phyloP scores from a whole-genome alignment of 257 asterid species.

The Nicotiana tabacum region DNA sequence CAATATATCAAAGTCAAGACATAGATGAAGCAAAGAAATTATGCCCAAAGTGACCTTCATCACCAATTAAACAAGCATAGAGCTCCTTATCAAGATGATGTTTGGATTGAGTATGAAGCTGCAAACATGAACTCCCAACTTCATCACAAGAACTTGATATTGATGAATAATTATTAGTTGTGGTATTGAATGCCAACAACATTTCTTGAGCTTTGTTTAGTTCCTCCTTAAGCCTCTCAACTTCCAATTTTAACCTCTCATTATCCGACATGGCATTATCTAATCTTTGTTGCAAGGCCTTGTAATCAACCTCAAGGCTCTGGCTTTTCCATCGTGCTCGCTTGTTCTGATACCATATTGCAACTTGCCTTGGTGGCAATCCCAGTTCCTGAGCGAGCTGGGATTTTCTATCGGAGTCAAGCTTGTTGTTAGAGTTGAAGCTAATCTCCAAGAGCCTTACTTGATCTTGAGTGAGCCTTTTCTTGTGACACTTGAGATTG shows the following conservation, averaged over 20 bases:
- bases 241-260: constrained; percentile 36
- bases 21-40: constrained; percentile 25
- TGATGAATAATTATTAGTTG: constrained; percentile 25
- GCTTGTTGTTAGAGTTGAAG: constrained; percentile 44
- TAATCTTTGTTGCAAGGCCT: constrained; percentile 32
- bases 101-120: constrained; percentile 17
- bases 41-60: constrained; percentile 31
- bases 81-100: constrained; percentile 38
- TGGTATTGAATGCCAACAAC: constrained; percentile 19
- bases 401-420: constrained; percentile 45
- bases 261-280: constrained; percentile 36
- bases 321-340: constrained; percentile 65
- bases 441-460: constrained; percentile 41
- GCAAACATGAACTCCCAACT: constrained; percentile 33
- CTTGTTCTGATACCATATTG: constrained; percentile 72
- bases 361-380: constrained; percentile 52
- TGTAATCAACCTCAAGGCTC: constrained; percentile 49
- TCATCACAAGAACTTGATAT: constrained; percentile 45
- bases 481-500: constrained; percentile 35
- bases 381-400: constrained; percentile 54
- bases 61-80: constrained; percentile 37
- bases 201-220: constrained; percentile 31
- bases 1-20: background rate
- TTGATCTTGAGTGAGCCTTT: constrained; percentile 52
- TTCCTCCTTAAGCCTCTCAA: constrained; percentile 40